Evolutionary conservation across 495 filamentous ascomycete species (phyloP).

Genomic region (Xanthoparmelia taractica): DNA sequence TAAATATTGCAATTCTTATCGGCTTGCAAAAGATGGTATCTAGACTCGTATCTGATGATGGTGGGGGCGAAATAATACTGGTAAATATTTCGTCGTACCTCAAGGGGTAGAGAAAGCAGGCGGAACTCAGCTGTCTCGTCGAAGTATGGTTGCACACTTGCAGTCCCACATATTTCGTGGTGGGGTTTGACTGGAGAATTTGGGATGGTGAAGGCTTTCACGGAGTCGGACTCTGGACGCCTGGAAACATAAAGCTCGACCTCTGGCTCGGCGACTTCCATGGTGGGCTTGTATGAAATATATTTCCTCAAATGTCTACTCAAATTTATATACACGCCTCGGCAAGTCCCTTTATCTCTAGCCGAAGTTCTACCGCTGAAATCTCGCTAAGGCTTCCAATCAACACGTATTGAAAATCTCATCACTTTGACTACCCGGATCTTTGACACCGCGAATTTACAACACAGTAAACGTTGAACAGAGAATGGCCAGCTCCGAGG

Average conservation of each 20-base stretch:
- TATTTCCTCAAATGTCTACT: too few species aligned
- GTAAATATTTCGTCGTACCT: not conserved
- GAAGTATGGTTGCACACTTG: too few species aligned
- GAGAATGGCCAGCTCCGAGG: slow-evolving; percentile 9
- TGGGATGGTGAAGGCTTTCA: too few species aligned
- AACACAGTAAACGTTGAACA: not conserved
- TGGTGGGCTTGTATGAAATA: too few species aligned
- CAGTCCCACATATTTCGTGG: too few species aligned
- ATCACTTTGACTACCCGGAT: slow-evolving; percentile 20
- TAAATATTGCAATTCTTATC: slow-evolving; percentile 1
- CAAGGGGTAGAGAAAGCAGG: not conserved
- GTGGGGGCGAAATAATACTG: not conserved
- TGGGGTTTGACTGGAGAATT: too few species aligned
- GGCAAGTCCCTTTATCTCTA: not conserved
- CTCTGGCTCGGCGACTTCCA: too few species aligned
- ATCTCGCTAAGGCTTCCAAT: not conserved
- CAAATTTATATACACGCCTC: too few species aligned
- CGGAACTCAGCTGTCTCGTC: not conserved
- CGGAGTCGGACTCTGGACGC: too few species aligned
- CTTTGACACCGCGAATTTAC: not conserved
- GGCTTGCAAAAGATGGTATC: not conserved
- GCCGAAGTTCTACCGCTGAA: slow-evolving; percentile 3
- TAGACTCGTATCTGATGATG: not conserved
- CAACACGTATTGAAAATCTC: not conserved
- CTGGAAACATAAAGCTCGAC: too few species aligned